Evolutionary conservation across 257 asterid species (phyloP), one percentile per base, ranked within the genome.

Genomic region (Solanum virginianum): DNA sequence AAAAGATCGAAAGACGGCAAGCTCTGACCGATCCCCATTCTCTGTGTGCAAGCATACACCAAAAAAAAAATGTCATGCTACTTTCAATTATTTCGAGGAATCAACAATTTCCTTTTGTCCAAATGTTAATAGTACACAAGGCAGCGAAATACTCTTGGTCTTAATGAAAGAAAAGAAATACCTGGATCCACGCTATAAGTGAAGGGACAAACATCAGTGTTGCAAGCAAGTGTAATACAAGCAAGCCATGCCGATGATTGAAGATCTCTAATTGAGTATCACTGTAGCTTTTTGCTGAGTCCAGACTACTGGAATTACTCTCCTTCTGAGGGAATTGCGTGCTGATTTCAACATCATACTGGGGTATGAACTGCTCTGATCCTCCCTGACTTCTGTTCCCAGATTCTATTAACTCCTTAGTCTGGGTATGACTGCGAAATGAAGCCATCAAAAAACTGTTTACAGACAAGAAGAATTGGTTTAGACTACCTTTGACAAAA

Each of bases 141-240:
- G 36, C 49, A 47, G 41, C 32, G 18, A 80, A 86, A 75, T 49
- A 53, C 60, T 8, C 59, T 10, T 66, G 60, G 51, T 62, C 75
- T 53, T 77, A n/a, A 45, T 8, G 65, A 43, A 22, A 18, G 54
- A 51, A 77, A 45, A 51, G 51, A 55, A 59, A 86, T 90, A 96
- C 99, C 98, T 94, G 99, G 84, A 94, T 80, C 99, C 98, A 94
- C 49, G 98, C 98, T 80, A 90, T 90, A 68, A 96, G 89, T 51
- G 99, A 96, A 70, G 99, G 99, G 85, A 90, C 90, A 88, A 96
- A 96, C 95, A 92, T 93, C 56, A 90, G 86, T 63, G 92, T 89
- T 65, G 98, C 97, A 53, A 96, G 93, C 86, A 96, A 87, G 91
- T 95, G 98, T 72, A 96, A 88, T 74, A 92, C 85, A 62, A 96